Evolutionary conservation across 805 yeast genomes (phyloP).

Genomic region (Saccharomyces paradoxus): DNA sequence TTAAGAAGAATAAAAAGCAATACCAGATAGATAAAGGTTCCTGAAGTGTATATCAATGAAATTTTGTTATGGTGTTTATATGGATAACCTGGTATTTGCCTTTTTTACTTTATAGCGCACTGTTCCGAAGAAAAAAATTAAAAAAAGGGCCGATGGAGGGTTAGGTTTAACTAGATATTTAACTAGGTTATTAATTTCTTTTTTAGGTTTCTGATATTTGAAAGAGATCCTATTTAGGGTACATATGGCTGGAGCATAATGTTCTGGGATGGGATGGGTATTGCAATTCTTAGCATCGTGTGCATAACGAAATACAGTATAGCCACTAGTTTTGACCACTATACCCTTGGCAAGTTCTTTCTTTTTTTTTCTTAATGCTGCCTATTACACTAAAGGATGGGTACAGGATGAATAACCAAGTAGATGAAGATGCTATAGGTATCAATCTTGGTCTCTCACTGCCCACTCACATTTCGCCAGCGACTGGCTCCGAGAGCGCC

Average conservation of each 20-base stretch:
- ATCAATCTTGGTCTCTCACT: background rate
- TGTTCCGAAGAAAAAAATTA: background rate
- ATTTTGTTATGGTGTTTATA: background rate
- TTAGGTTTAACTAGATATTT: background rate
- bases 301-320: background rate
- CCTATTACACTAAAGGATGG: background rate
- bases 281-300: background rate
- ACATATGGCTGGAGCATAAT: background rate
- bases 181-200: background rate
- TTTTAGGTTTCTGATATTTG: background rate
- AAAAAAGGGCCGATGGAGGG: background rate
- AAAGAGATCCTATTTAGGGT: background rate
- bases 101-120: background rate
- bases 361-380: background rate
- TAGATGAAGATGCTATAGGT: background rate
- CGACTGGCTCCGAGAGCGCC: background rate
- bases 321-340: too few relatives aligned
- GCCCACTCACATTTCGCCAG: background rate
- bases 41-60: background rate
- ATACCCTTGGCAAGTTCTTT: background rate
- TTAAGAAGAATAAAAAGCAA: background rate
- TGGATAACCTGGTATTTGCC: conserved; percentile 3
- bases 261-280: background rate
- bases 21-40: background rate
- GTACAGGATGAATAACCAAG: background rate